Evolutionary conservation across 2,329 filamentous ascomycete species (phyloP).

Genomic region (Lecanicillium sp.): DNA sequence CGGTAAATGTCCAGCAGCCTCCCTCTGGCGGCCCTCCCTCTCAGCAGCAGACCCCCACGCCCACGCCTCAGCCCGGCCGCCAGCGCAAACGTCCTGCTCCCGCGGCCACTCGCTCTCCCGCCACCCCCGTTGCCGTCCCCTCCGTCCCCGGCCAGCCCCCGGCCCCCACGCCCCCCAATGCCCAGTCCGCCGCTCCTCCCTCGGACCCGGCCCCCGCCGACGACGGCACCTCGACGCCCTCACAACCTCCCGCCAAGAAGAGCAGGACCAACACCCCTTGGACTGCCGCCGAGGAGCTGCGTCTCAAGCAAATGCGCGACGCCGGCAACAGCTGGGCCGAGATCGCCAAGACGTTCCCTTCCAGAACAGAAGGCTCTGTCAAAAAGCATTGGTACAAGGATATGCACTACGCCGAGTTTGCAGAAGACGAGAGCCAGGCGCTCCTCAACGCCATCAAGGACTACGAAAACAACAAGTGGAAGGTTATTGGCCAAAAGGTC

Average conservation of each 20-base stretch:
- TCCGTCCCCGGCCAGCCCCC: slow-evolving; percentile 28
- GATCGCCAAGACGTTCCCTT: slow-evolving; percentile 96
- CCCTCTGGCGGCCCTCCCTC: slow-evolving; percentile 30
- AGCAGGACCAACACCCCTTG: slow-evolving; percentile 97
- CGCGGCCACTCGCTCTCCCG: slow-evolving; percentile 33
- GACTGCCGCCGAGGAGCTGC: slow-evolving; percentile 89
- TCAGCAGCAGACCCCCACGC: slow-evolving; percentile 33
- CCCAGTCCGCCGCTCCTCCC: slow-evolving; percentile 21
- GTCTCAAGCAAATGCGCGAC: slow-evolving; percentile 91
- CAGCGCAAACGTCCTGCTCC: slow-evolving; percentile 36
- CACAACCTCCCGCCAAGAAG: slow-evolving; percentile 69
- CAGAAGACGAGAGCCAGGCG: slow-evolving; percentile 84
- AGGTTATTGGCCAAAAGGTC: slow-evolving; percentile 91
- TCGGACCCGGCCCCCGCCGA: slow-evolving; percentile 20
- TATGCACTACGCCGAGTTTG: slow-evolving; percentile 99
- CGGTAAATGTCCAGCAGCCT: slow-evolving; percentile 39
- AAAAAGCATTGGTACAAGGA: slow-evolving; percentile 99
- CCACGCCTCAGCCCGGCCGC: slow-evolving; percentile 33
- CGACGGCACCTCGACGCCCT: slow-evolving; percentile 25
- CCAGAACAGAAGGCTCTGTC: slow-evolving; percentile 90
- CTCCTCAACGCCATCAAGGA: slow-evolving; percentile 94
- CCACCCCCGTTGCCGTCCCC: slow-evolving; percentile 26
- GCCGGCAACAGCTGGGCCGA: slow-evolving; percentile 93
- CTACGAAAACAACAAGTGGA: slow-evolving; percentile 98
- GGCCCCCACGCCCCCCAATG: slow-evolving; percentile 23